Percentiles rank a stretch among this genome's conserved stretches.
Conservation (phyloP, 805 yeast genomes). For the Sungouiozyma ichnusensis region DNA sequence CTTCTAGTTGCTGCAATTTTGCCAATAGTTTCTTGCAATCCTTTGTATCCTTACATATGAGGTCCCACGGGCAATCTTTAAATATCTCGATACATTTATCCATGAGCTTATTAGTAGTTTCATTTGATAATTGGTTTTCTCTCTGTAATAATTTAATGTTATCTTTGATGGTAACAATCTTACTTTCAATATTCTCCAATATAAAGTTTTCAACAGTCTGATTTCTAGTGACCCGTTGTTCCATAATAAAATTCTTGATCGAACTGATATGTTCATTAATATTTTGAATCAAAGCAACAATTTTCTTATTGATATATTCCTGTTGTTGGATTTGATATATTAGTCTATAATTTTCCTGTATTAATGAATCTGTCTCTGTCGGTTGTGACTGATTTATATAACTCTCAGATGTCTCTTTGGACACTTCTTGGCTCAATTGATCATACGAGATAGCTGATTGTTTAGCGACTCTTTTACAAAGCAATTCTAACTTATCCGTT, state of each 20-base stretch:
- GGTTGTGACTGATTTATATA: constrained; percentile 6
- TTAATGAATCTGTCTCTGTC: constrained; percentile 12
- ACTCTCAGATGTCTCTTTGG: constrained; percentile 6
- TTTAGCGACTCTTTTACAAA: constrained; percentile 21
- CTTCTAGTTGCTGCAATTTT: background rate
- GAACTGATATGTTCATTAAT: constrained; percentile 22
- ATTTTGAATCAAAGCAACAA: constrained; percentile 18
- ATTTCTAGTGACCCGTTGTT: constrained; percentile 17
- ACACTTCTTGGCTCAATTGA: constrained; percentile 9
- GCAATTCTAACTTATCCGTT: constrained; percentile 18
- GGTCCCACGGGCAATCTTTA: constrained; percentile 16
- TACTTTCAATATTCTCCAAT: constrained; percentile 14
- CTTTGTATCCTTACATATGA: constrained; percentile 9
- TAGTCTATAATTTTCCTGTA: constrained; percentile 19
- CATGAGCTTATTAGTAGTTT: constrained; percentile 9
- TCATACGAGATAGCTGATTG: constrained; percentile 22
- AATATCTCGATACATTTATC: constrained; percentile 9
- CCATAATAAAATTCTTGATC: constrained; percentile 22
- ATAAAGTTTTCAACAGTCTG: constrained; percentile 14
- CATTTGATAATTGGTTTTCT: constrained; percentile 6
- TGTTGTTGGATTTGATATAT: constrained; percentile 24
- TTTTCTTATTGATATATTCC: constrained; percentile 20
- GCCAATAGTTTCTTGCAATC: constrained; percentile 6
- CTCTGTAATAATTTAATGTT: constrained; percentile 7
- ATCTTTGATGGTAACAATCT: constrained; percentile 7